Percentiles rank a stretch among this genome's conserved stretches.
phyloP scores from a whole-genome alignment of 1,284 basidiomycete genomes.

The Inonotus obliquus region DNA sequence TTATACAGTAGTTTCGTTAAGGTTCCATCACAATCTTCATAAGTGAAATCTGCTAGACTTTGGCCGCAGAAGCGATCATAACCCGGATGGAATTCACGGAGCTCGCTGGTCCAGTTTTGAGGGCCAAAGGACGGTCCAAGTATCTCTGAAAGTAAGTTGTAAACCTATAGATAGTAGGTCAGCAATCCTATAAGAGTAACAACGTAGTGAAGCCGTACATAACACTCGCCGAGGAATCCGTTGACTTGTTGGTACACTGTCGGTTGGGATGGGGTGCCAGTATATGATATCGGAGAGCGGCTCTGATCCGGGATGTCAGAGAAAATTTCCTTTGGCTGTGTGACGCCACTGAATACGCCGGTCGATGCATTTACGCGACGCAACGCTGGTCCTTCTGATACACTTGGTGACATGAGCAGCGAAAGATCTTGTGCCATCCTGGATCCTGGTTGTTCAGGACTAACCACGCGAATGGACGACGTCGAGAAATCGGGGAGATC shows the following conservation, averaged over 20 bases:
- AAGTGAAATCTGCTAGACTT: conserved; percentile 21
- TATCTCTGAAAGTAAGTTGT: conserved; percentile 6
- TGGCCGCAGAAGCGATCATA: conserved; percentile 9
- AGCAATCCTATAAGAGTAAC: not conserved
- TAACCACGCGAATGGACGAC: too few relatives aligned
- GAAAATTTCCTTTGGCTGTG: not conserved
- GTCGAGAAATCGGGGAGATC: too few relatives aligned
- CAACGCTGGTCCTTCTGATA: too few relatives aligned
- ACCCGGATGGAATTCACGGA: conserved; percentile 16
- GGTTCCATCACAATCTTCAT: conserved; percentile 14
- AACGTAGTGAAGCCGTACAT: not conserved
- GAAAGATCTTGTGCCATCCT: too few relatives aligned
- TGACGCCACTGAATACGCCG: too few relatives aligned
- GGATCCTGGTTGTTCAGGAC: too few relatives aligned
- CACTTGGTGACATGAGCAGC: too few relatives aligned
- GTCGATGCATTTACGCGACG: too few relatives aligned
- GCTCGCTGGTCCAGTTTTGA: conserved; percentile 23
- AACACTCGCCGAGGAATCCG: not conserved
- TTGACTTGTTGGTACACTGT: not conserved
- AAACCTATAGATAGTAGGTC: conserved; percentile 14
- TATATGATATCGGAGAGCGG: not conserved
- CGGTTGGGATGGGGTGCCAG: not conserved
- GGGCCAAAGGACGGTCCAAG: conserved; percentile 17
- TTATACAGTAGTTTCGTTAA: conserved; percentile 12
- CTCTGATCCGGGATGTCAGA: not conserved